Percentiles rank a stretch among this genome's conserved stretches.
These are phyloP conservation scores for Truncatella angustata DNA, from an alignment of 2,329 filamentous ascomycete genomes.

Conservation along the genomic window DNA sequence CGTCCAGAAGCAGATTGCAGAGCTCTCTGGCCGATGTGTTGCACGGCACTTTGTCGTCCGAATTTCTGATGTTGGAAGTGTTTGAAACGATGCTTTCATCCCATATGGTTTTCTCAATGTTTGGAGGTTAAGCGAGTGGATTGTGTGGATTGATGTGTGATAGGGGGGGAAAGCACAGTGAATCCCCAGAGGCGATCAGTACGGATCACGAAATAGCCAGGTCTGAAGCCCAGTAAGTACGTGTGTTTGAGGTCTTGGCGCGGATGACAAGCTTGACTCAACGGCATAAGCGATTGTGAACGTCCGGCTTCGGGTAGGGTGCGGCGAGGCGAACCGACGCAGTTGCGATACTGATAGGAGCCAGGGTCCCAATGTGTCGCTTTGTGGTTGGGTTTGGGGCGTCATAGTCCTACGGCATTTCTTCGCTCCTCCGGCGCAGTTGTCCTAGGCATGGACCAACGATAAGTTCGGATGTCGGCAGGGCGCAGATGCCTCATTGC, in stretches of 20 bases:
- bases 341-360: background rate
- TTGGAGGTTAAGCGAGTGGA: background rate
- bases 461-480: background rate
- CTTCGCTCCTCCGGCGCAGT: too few species aligned
- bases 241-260: constrained; percentile 6
- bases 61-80: background rate
- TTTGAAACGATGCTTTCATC: constrained; percentile 2
- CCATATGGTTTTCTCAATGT: background rate
- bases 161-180: background rate
- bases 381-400: too few species aligned
- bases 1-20: background rate
- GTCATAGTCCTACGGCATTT: too few species aligned
- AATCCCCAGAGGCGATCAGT: constrained; percentile 1
- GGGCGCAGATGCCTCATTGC: too few species aligned
- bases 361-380: background rate
- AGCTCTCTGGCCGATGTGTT: background rate
- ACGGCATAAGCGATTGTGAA: background rate
- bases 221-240: background rate
- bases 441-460: background rate
- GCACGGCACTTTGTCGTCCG: constrained; percentile 6
- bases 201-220: constrained; percentile 9
- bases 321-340: background rate
- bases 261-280: background rate
- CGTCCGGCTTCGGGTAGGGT: background rate
- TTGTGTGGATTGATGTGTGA: background rate